Conservation (phyloP, 805 yeast species). For the Nakazawaea populi region DNA sequence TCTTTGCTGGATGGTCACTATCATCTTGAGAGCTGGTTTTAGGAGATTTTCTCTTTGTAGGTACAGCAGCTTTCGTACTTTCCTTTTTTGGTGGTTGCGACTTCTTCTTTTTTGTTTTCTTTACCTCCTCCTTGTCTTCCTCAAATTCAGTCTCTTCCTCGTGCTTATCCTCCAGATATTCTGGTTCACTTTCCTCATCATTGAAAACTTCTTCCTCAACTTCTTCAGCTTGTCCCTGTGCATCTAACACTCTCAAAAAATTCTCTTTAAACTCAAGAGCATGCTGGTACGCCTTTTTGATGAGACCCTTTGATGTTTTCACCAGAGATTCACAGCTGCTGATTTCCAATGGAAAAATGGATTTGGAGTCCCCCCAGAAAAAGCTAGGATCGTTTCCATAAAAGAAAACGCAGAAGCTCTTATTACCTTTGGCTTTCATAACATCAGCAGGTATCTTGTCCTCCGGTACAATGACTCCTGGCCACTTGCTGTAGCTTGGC, state of each 20-base stretch:
- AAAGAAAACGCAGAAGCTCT: slow-evolving; percentile 35
- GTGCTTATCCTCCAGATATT: slow-evolving; percentile 10
- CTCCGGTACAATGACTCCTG: slow-evolving; percentile 35
- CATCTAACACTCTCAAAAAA: slow-evolving; percentile 6
- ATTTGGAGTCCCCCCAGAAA: slow-evolving; percentile 35
- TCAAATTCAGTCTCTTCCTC: slow-evolving; percentile 14
- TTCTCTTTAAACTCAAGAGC: slow-evolving; percentile 5
- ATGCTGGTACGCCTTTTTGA: slow-evolving; percentile 10
- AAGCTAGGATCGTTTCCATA: slow-evolving; percentile 40
- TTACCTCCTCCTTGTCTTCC: slow-evolving; percentile 17
- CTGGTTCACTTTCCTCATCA: background rate
- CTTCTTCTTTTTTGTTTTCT: background rate
- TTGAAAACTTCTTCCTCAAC: background rate
- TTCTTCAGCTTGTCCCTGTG: background rate
- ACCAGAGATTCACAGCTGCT: slow-evolving; percentile 7
- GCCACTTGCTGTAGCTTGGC: slow-evolving; percentile 44
- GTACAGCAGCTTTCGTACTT: slow-evolving; percentile 1
- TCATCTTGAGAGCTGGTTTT: background rate
- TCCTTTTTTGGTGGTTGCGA: background rate
- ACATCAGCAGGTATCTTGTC: slow-evolving; percentile 23
- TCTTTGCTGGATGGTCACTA: slow-evolving; percentile 1
- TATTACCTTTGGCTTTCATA: slow-evolving; percentile 17
- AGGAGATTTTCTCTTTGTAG: slow-evolving; percentile 10
- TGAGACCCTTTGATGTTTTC: slow-evolving; percentile 11
- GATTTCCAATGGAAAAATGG: slow-evolving; percentile 6